phyloP scores from a whole-genome alignment of 2,329 filamentous ascomycete species.

The Hypoxylon sp. region DNA sequence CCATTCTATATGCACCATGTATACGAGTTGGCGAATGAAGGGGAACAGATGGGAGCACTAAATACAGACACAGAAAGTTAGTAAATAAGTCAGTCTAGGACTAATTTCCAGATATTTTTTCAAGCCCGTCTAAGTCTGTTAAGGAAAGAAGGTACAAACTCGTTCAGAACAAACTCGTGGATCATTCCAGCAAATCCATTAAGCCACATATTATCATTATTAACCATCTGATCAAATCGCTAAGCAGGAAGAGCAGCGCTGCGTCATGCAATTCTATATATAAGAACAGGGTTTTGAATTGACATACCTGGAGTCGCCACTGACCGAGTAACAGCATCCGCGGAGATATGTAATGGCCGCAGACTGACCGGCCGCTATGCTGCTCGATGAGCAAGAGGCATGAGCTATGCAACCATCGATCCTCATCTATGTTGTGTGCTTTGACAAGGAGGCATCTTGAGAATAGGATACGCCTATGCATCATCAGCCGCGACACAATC shows the following conservation, averaged over 20 bases:
- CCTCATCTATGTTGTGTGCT: conserved; percentile 21
- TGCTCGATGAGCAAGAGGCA: conserved; percentile 1
- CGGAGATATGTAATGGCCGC: background rate
- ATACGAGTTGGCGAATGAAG: conserved; percentile 6
- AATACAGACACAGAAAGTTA: background rate
- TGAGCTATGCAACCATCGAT: background rate
- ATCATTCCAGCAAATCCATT: conserved; percentile 7
- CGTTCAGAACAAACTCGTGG: background rate
- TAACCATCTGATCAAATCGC: conserved; percentile 14
- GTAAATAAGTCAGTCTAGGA: background rate
- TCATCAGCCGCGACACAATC: conserved; percentile 12
- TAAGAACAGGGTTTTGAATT: background rate
- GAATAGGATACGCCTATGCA: conserved; percentile 9
- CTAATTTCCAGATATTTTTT: conserved; percentile 1
- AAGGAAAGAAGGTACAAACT: background rate
- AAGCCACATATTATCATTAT: conserved; percentile 23
- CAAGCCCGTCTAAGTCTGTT: conserved; percentile 4
- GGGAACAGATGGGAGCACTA: background rate
- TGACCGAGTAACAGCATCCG: conserved; percentile 6
- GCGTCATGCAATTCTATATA: conserved; percentile 3
- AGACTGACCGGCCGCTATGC: conserved; percentile 16
- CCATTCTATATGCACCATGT: conserved; percentile 4
- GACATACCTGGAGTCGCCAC: conserved; percentile 6
- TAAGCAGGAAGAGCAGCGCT: background rate
- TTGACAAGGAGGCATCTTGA: background rate